Base-by-base conservation (phyloP, 306 rosid species). In the Prunus salicina region DNA sequence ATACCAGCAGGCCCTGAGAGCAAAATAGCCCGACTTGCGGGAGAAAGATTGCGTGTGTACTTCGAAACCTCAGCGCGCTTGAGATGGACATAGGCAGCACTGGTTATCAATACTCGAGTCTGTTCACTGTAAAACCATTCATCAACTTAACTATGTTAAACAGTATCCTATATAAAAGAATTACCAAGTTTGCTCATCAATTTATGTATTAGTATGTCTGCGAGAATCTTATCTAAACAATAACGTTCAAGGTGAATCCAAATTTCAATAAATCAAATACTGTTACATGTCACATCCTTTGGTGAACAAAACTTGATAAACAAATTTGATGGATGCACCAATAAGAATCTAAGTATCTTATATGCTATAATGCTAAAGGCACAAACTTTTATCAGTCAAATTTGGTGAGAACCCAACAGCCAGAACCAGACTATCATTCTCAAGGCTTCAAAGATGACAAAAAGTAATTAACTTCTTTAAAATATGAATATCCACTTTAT, bases 1-100 rank as follows among this genome's bases (percentile, higher is more conserved):
- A 79, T 75, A 95, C 97, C 97, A 41, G 98, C 89, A 52, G 98
- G 98, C 24, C 99, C 99, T 2, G 99, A 96, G 45, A 92, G 98
- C 83, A 96, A 77, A 84, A 96, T 92, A 45, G 98, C 91, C 50
- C 93, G 85, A 76, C 98, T 96, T 18, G 97, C 98, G n/a, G 99
- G 99, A 75, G 97, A 84, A 56, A 96, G 98, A 75, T 96, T 96
- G 13, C 99, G 92, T 0, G 98, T 91, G 75, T 87, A 80, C 80
- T 88, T 96, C 0, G 90, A 96, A 82, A 91, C 92, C 63, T 96
- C 99, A 19, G 91, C 89, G 64, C 91, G 88, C 84, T 89, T 96
- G 65, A 96, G 85, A 83, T 96, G 98, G 34, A 96, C 97, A 78
- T 92, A 96, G 16, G 99, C 99, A 66, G 91, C 98, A 84, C 99